phyloP scores from a whole-genome alignment of 192 early-diverging fungal genomes.

The Coemansia sp. region DNA sequence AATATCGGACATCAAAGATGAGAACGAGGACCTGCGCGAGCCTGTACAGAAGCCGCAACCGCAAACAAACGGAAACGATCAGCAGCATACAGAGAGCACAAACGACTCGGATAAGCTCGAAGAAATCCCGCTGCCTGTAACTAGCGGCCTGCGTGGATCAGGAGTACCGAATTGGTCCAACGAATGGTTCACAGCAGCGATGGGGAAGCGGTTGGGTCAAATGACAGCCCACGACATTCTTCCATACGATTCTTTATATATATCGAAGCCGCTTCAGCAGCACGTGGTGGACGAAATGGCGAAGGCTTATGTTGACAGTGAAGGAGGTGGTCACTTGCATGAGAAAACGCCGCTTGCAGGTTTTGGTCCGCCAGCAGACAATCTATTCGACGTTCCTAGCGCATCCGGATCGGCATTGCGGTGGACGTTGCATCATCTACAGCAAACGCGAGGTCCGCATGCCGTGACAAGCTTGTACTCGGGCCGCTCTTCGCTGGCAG shows the following conservation, averaged over 20 bases:
- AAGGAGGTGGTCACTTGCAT: constrained; percentile 50
- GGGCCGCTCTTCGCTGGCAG: constrained; percentile 46
- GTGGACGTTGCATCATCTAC: constrained; percentile 48
- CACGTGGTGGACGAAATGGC: constrained; percentile 44
- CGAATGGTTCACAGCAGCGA: constrained; percentile 46
- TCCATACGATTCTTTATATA: constrained; percentile 47
- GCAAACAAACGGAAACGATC: not conserved
- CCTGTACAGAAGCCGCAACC: not conserved
- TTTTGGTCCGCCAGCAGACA: constrained; percentile 31
- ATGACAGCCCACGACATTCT: constrained; percentile 42
- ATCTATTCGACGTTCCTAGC: constrained; percentile 21
- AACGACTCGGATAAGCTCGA: not conserved
- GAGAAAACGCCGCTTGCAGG: constrained; percentile 38
- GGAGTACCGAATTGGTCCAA: constrained; percentile 37
- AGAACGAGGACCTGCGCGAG: not conserved
- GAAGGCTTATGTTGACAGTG: constrained; percentile 50
- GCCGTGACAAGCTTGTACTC: constrained; percentile 41
- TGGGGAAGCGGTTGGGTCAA: constrained; percentile 28
- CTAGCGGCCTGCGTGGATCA: constrained; percentile 45
- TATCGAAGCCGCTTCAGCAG: constrained; percentile 21
- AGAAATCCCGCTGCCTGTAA: constrained; percentile 19
- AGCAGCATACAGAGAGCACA: not conserved
- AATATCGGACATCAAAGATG: not conserved
- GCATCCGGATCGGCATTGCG: constrained; percentile 42
- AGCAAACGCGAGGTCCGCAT: constrained; percentile 36